phyloP scores from a whole-genome alignment of 2,329 filamentous ascomycete species.

The Capronia epimyces region DNA sequence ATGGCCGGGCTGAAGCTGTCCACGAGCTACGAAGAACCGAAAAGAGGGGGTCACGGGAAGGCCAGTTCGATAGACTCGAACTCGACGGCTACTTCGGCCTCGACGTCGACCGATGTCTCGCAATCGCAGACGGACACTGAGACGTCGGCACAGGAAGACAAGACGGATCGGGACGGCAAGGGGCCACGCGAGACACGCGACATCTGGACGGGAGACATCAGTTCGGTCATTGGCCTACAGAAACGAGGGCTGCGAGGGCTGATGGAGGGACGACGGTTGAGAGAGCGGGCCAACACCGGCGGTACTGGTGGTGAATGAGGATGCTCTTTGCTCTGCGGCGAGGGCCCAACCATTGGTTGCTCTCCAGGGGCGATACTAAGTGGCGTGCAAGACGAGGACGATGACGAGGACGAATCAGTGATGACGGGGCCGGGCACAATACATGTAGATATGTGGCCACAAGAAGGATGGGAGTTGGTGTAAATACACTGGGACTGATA shows the following conservation, averaged over 20 bases:
- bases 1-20: conserved; percentile 12
- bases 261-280: conserved; percentile 87
- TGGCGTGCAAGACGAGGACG: too few species aligned
- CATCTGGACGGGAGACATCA: conserved; percentile 69
- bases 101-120: conserved; percentile 27
- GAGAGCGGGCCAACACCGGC: conserved; percentile 49
- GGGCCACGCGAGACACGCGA: conserved; percentile 41
- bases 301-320: conserved; percentile 8
- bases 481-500: too few species aligned
- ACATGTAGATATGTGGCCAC: too few species aligned
- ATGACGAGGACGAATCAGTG: too few species aligned
- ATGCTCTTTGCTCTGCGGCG: too few species aligned
- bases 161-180: conserved; percentile 7
- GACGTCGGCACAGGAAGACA: conserved; percentile 14
- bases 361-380: too few species aligned
- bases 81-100: conserved; percentile 26
- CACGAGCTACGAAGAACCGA: conserved; percentile 18
- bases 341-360: not conserved
- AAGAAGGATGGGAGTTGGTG: too few species aligned
- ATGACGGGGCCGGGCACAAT: too few species aligned
- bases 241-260: conserved; percentile 85
- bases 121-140: conserved; percentile 23
- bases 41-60: conserved; percentile 23
- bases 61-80: conserved; percentile 25
- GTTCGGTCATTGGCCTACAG: conserved; percentile 86